Evolutionary conservation across 73 alveolate genomes (phyloP), one percentile per base, ranked within the genome.

Genomic region (Symbiodinium pilosum): DNA sequence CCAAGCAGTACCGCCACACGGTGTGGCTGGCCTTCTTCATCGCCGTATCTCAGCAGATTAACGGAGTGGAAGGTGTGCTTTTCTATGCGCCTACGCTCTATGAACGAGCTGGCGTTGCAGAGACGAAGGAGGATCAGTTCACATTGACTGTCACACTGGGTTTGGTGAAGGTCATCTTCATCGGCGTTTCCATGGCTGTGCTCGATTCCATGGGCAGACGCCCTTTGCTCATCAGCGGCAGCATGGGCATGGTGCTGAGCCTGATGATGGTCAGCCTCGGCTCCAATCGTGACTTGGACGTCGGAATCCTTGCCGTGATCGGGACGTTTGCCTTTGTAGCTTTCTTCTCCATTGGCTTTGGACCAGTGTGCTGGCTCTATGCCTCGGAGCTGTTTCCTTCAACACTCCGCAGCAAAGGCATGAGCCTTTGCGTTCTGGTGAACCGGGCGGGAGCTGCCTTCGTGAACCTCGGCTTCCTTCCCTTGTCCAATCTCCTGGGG

Each of bases 21-120:
- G 86, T 73, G 47, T 73, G 86, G 86, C 86, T 73, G 86, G 86
- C 86, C 86, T 36, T 73, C 86, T 73, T 73, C 86, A 73, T 73
- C 28, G 86, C 86, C 36, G 30, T 73, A n/a, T 18, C 86, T 73
- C 86, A 73, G 86, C 86, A 73, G 86, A 73, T 73, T 30, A 73
- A 73, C 44, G 86, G 86, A 14, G 42, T 73, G 44, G 86, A 73
- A 73, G 86, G 86, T 32, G 86, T 73, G 86, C 86, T 73, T 14
- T 73, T 73, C 28, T 73, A 73, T 24, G 86, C 86, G 44, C 86
- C 86, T 44, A 73, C 86, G 16, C 42, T 73, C 86, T 73, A 36
- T 30, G 86, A 73, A 38, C 86, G 86, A 38, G 86, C 86, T 26
- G 86, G 86, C 34, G 86, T 38, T 38, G 86, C 86, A 11, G 86